Conservation (phyloP, 2,329 filamentous ascomycete genomes). For the Thelonectria rubi region DNA sequence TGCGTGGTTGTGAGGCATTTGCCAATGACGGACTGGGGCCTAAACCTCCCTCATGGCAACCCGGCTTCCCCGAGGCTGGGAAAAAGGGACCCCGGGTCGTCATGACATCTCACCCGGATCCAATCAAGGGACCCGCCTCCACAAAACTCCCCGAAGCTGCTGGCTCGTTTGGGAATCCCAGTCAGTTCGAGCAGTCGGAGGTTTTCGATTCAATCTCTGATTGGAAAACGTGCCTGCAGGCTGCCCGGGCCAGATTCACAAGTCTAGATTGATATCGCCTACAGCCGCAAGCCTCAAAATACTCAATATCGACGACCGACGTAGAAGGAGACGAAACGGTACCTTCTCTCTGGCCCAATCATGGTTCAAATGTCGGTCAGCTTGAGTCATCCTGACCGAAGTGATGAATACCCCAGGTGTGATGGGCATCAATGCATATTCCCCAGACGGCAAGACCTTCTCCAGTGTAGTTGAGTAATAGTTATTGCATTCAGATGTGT, state of each 20-base stretch:
- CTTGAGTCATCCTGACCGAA: neutral
- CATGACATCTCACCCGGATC: neutral
- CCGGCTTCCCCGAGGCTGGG: neutral
- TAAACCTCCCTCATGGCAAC: neutral
- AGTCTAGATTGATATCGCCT: neutral
- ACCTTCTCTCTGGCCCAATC: neutral
- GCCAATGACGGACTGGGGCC: neutral
- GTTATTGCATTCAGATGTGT: neutral
- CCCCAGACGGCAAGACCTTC: neutral
- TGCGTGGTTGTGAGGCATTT: neutral
- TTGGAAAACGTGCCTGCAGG: neutral
- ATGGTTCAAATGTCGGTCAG: neutral
- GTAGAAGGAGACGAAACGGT: neutral
- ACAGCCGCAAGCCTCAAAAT: neutral
- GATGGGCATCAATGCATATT: neutral
- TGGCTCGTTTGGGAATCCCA: too few species aligned
- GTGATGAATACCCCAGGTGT: neutral
- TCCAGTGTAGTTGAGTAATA: neutral
- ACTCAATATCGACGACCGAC: neutral
- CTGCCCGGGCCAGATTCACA: neutral
- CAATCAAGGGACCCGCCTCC: neutral
- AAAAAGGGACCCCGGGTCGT: neutral
- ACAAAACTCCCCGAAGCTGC: neutral
- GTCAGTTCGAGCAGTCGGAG: neutral
- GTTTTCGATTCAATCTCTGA: neutral